A percentile compares a stretch with the other conserved stretches of the same genome.
These are phyloP conservation scores for Castanea sativa DNA, from an alignment of 306 rosid genomes.

Conservation along the genomic window DNA sequence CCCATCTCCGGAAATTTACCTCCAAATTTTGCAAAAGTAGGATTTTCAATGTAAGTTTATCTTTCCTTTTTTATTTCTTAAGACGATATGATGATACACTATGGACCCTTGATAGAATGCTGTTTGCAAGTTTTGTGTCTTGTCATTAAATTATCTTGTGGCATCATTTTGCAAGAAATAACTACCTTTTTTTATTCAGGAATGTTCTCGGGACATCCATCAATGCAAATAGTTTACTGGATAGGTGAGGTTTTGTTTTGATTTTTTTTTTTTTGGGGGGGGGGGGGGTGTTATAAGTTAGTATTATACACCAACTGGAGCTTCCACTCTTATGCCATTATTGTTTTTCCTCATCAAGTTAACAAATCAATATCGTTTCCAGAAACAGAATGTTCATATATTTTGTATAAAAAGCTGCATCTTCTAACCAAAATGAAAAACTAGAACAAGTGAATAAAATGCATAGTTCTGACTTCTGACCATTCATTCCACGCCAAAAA, in stretches of 20 bases:
- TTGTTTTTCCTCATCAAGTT: not conserved
- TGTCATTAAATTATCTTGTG: not conserved
- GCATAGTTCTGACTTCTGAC: not conserved
- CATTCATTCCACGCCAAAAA: not conserved
- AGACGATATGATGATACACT: not conserved
- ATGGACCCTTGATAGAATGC: not conserved
- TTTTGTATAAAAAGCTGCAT: not conserved
- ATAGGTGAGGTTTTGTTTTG: slow-evolving; percentile 14
- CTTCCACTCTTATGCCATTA: not conserved
- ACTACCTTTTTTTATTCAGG: slow-evolving; percentile 19
- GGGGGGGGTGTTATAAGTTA: too few species aligned
- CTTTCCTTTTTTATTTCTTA: not conserved
- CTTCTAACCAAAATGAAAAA: not conserved
- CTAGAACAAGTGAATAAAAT: not conserved
- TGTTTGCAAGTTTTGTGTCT: not conserved
- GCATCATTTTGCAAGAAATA: not conserved
- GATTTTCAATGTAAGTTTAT: slow-evolving; percentile 28
- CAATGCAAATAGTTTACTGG: slow-evolving; percentile 18
- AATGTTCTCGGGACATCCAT: slow-evolving; percentile 36
- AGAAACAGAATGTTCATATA: not conserved
- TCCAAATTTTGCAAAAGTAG: not conserved
- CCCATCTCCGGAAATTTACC: slow-evolving; percentile 27
- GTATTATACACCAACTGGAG: not conserved
- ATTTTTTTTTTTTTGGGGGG: not conserved
- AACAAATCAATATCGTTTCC: not conserved